Conservation (phyloP, 331 rosid species). For the Malus hybrid region DNA sequence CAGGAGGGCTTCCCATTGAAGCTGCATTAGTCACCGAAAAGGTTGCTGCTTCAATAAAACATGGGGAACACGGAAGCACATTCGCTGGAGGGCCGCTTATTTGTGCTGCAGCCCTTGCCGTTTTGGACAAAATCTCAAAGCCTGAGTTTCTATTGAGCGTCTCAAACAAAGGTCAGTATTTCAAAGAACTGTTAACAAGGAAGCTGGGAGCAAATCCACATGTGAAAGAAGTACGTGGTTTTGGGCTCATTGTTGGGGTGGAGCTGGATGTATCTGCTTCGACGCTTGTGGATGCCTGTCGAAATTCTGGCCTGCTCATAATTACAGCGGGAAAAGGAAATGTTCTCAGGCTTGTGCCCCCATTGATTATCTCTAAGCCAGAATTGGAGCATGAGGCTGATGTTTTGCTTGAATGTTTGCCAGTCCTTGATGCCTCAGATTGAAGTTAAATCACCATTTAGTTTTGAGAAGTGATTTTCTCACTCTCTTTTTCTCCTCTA, state of each 20-base stretch:
- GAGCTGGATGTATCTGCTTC: constrained; percentile 67
- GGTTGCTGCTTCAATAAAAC: constrained; percentile 57
- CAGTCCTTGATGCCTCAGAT: constrained; percentile 32
- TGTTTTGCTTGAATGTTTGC: constrained; percentile 30
- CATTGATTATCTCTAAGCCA: constrained; percentile 58
- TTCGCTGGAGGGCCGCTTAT: constrained; percentile 80
- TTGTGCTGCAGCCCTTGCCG: constrained; percentile 72
- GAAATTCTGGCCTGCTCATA: constrained; percentile 52
- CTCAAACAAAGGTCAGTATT: constrained; percentile 58
- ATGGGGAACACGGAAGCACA: constrained; percentile 91
- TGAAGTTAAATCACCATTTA: no score
- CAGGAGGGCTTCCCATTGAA: constrained; percentile 92
- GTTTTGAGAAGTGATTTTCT: no score
- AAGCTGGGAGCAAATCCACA: constrained; percentile 65
- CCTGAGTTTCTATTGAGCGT: constrained; percentile 55
- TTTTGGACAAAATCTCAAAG: constrained; percentile 57
- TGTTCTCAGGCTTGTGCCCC: constrained; percentile 77
- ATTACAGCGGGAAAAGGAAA: constrained; percentile 88
- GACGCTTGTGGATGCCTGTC: constrained; percentile 66
- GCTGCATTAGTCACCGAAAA: constrained; percentile 66
- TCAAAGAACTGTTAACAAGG: constrained; percentile 48
- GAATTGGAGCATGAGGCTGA: constrained; percentile 55
- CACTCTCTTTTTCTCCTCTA: no score
- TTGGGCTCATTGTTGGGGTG: constrained; percentile 67
- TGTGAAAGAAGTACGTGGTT: constrained; percentile 65